phyloP scores from a whole-genome alignment of 495 filamentous ascomycete genomes.

The Penicillium cataractarum region DNA sequence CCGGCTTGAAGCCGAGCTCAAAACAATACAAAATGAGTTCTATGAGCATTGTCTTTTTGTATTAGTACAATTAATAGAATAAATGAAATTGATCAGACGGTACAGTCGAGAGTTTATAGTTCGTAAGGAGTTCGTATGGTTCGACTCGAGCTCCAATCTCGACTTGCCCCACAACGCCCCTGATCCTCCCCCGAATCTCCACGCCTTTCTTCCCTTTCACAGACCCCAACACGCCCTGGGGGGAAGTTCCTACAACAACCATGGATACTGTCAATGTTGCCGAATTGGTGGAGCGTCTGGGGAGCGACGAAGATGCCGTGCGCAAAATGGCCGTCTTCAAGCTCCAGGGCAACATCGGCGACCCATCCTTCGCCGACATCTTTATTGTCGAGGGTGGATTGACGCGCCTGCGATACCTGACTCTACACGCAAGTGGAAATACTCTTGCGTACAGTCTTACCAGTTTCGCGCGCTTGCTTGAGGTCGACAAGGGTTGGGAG shows the following conservation, averaged over 20 bases:
- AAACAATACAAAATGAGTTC: constrained; percentile 1
- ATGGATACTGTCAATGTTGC: constrained; percentile 65
- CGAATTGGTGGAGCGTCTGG: constrained; percentile 69
- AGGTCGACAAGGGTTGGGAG: constrained; percentile 98
- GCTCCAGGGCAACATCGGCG: constrained; percentile 89
- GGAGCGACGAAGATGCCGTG: constrained; percentile 82
- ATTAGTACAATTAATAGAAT: neutral
- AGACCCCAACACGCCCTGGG: constrained; percentile 5
- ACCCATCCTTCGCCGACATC: constrained; percentile 94
- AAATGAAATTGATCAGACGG: neutral
- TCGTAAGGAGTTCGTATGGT: neutral
- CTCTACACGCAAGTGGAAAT: constrained; percentile 84
- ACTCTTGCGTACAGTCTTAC: constrained; percentile 94
- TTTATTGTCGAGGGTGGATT: constrained; percentile 92
- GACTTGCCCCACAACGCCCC: constrained; percentile 20
- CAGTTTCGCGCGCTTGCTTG: constrained; percentile 80
- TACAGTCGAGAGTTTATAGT: neutral
- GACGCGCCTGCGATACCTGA: constrained; percentile 75
- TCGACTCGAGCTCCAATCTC: constrained; percentile 2
- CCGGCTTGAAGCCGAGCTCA: neutral
- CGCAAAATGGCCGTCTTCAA: constrained; percentile 99
- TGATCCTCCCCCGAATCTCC: constrained; percentile 17
- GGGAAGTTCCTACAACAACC: constrained; percentile 2
- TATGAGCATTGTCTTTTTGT: neutral
- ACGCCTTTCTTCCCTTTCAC: neutral